Base-by-base conservation (phyloP, 2,329 filamentous ascomycete species). In the Pseudocercospora musae region DNA sequence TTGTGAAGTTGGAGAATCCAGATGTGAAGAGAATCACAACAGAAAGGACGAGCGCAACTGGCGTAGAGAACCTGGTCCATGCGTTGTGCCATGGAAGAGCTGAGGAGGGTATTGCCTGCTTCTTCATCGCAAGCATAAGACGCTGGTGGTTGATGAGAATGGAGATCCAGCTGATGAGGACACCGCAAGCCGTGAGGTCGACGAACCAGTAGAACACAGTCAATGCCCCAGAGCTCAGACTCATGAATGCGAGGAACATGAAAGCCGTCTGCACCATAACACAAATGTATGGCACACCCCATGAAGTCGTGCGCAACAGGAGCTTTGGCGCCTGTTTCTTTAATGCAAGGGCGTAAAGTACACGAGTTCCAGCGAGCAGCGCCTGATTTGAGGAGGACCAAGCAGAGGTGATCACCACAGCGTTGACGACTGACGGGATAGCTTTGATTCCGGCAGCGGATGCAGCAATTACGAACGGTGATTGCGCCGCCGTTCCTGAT, bases 131-230 rank as follows among this genome's bases (percentile, higher is more conserved):
- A 23, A 69, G 48, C 27, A 71, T 62, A 1, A 71, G 65, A 2
- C 69, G 68, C 52, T 68, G 57, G 42, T 71, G 69, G 48, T 71
- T 71, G 60, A 69, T 57, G 23, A 69, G 58, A 50, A 71, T 69
- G 11, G 65, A 58, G 27, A 65, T 69, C 87, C 87, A 90, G 1
- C 83, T 86, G 6, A 89, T 79, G 49, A 90, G 71, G 2, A 87
- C 85, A 7, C 86, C 86, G 4, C 84, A 84, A 0, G 86, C 81
- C 0, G 86, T 88, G 44, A 89, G 72, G 57, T 84, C 78, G 11
- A 88, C 80, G 9, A 89, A 77, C 86, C 86, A 89, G 74, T 80
- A 87, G 68, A 89, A 89, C 4, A 88, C 87, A 0, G 82, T 87
- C 68, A 88, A 75, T 0, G 86, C 86, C 15, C 80, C 78, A 25